These are phyloP conservation scores for Aspergillus chevalieri DNA, from an alignment of 2,329 filamentous ascomycete species.

Conservation along the genomic window DNA sequence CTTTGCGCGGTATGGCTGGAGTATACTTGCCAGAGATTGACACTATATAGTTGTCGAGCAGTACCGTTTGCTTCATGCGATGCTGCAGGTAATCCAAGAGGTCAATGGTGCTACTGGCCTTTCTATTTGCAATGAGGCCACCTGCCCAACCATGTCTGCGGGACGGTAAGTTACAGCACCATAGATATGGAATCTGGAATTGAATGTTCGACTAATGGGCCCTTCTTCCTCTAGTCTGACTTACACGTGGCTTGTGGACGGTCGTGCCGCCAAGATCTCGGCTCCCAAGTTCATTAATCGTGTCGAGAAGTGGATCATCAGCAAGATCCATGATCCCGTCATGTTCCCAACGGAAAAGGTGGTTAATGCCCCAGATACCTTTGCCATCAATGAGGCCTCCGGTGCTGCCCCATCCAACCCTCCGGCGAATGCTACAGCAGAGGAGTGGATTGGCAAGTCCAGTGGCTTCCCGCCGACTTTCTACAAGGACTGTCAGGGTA, in stretches of 20 bases:
- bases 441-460: constrained; percentile 81
- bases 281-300: constrained; percentile 91
- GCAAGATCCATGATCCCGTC: constrained; percentile 83
- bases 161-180: constrained; percentile 62
- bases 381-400: constrained; percentile 49
- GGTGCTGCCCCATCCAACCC: constrained; percentile 45
- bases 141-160: constrained; percentile 89
- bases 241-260: constrained; percentile 91
- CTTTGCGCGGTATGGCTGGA: neutral
- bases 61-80: constrained; percentile 80
- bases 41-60: constrained; percentile 72
- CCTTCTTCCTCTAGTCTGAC: constrained; percentile 59
- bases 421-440: constrained; percentile 55
- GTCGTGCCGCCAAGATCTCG: constrained; percentile 83
- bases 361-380: constrained; percentile 52
- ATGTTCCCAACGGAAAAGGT: constrained; percentile 86
- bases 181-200: neutral
- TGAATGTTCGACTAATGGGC: constrained; percentile 11
- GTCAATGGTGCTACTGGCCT: constrained; percentile 68
- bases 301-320: constrained; percentile 94
- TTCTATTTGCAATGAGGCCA: constrained; percentile 75
- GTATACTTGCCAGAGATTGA: neutral
- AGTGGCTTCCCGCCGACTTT: constrained; percentile 91
- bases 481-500: constrained; percentile 81
- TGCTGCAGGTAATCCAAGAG: constrained; percentile 82